These are phyloP conservation scores for Xylaria curta DNA, from an alignment of 495 filamentous ascomycete species.

Conservation along the genomic window DNA sequence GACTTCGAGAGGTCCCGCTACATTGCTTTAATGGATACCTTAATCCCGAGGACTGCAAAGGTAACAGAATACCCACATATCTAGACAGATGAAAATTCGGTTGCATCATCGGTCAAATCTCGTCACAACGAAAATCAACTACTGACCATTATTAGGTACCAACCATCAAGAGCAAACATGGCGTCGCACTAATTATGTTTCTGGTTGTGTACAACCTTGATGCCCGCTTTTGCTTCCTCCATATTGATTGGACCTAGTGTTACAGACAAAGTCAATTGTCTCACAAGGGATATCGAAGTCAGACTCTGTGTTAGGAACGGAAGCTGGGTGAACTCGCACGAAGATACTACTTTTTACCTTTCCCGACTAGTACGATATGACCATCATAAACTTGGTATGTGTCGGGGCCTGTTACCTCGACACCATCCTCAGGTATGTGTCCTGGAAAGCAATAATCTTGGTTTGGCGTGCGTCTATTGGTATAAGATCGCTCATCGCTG, in stretches of 20 bases:
- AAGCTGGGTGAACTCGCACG: not conserved
- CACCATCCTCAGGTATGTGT: constrained; percentile 68
- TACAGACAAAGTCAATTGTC: constrained; percentile 5
- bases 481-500: constrained; percentile 27
- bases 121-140: not conserved
- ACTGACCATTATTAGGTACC: constrained; percentile 13
- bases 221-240: not conserved
- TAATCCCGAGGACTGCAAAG: not conserved
- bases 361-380: constrained; percentile 8
- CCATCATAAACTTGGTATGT: constrained; percentile 57
- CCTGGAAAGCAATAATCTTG: constrained; percentile 30
- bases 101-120: constrained; percentile 9
- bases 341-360: constrained; percentile 4
- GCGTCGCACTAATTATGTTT: not conserved
- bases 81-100: not conserved
- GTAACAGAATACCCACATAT: constrained; percentile 8
- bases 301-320: not conserved
- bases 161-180: constrained; percentile 6
- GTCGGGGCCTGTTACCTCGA: constrained; percentile 72
- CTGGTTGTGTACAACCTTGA: not conserved
- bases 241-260: constrained; percentile 2
- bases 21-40: not conserved
- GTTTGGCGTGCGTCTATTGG: constrained; percentile 16
- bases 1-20: not conserved
- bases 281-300: constrained; percentile 10